Evolutionary conservation across 768 basidiomycete species (phyloP).

Genomic region (Boletus reticuloceps): DNA sequence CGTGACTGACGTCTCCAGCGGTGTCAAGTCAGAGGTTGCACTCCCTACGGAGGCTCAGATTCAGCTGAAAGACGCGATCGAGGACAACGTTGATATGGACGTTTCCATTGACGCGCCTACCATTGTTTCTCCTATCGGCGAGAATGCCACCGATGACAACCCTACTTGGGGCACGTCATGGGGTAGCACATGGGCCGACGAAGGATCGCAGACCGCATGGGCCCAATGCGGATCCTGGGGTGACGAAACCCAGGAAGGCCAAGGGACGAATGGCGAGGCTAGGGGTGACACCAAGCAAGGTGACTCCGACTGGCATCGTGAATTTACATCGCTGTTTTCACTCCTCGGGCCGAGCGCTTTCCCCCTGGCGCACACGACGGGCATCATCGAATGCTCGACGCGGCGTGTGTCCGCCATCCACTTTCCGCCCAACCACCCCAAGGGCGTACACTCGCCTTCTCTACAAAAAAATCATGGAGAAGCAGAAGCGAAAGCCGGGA

Average conservation of each 20-base stretch:
- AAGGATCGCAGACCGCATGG: slow-evolving; percentile 9
- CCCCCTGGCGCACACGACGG: slow-evolving; percentile 61
- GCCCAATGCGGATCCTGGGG: slow-evolving; percentile 4
- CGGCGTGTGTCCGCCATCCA: slow-evolving; percentile 51
- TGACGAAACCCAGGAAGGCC: slow-evolving; percentile 3
- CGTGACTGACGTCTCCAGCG: slow-evolving; percentile 17
- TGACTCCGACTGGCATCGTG: slow-evolving; percentile 21
- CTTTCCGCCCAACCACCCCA: slow-evolving; percentile 33
- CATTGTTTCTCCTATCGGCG: not conserved
- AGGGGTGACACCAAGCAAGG: slow-evolving; percentile 9
- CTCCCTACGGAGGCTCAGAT: slow-evolving; percentile 26
- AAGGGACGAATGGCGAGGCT: slow-evolving; percentile 3
- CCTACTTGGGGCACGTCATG: not conserved
- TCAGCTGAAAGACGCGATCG: slow-evolving; percentile 26
- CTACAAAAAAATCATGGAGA: not conserved
- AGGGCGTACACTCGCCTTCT: not conserved
- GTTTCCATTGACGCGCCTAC: slow-evolving; percentile 7
- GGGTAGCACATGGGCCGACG: slow-evolving; percentile 15
- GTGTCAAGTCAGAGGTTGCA: slow-evolving; percentile 7
- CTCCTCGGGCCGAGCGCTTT: slow-evolving; percentile 56
- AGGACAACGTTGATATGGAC: slow-evolving; percentile 25
- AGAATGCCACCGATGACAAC: not conserved
- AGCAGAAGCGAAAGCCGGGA: slow-evolving; percentile 6
- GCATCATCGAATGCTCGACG: slow-evolving; percentile 64
- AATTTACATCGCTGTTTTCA: slow-evolving; percentile 30